Evolutionary conservation across 331 rosid genomes (phyloP), one percentile per base, ranked within the genome.

Genomic region (Acacia pycnantha): DNA sequence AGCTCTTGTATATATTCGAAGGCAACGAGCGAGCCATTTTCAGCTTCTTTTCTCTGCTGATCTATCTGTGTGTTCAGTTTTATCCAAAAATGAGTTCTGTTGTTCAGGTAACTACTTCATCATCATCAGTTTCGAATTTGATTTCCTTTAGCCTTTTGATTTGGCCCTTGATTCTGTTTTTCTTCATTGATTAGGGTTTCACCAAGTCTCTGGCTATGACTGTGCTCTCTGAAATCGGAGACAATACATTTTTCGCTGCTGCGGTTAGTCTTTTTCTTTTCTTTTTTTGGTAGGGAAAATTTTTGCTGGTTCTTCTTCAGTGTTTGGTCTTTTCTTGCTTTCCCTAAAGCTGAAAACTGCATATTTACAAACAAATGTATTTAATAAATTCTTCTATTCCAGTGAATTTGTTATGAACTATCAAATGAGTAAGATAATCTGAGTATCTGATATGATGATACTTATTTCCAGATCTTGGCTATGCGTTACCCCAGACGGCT

Each of bases 181-280:
- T 71, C n/a, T 56, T 46, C 26, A 65, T 53, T 27, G 8, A 47
- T 77, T 67, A 96, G 99, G 99, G 99, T 84, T 92, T 96, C 76
- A 88, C 95, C 31, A 96, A 96, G 94, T 94, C 99, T 6, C 91
- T 96, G 47, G 98, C 95, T 76, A 91, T 96, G 94, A 96, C 99
- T 69, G 90, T 96, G 77, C 95, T 96, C 76, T 96, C 99, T 8
- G 99, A 96, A 94, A 92, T 96, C 93, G 99, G 99, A 62, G 99
- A 96, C 81, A 94, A 96, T 87, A 96, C 99, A 6, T 96, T 96
- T 82, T 94, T 96, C 56, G 99, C 99, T 26, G 99, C 99, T 74
- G 99, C 99, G 91, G 98, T 96, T 27, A 85, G 98, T 73, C 11
- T 50, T 46, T 46, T 46, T 50, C 12, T 46, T 46, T 47, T 73